Evolutionary conservation across 768 basidiomycete genomes (phyloP).

Genomic region (Suillus weaverae): DNA sequence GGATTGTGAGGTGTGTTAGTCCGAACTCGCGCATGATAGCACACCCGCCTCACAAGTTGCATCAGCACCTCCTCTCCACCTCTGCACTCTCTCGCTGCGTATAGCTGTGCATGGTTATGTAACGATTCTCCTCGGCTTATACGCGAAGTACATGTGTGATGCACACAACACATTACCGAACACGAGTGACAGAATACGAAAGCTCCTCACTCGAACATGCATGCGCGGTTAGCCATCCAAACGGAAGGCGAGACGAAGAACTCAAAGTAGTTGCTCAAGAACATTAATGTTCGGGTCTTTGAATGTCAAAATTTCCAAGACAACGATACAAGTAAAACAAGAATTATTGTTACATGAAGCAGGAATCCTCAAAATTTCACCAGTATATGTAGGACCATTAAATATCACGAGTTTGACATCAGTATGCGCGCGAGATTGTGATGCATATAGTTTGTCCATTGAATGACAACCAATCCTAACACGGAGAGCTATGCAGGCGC

Average conservation of each 20-base stretch:
- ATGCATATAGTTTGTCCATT: too few species aligned
- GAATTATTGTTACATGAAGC: not conserved
- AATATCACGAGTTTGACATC: not conserved
- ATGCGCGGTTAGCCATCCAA: not conserved
- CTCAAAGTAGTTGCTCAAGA: not conserved
- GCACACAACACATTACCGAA: not conserved
- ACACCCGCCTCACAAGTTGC: too few species aligned
- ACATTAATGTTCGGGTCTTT: not conserved
- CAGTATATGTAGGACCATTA: not conserved
- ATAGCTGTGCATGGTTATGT: not conserved
- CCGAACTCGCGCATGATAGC: not conserved
- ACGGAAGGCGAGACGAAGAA: too few species aligned
- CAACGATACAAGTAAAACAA: not conserved
- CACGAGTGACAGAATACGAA: not conserved
- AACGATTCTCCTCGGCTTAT: not conserved
- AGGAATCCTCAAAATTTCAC: not conserved
- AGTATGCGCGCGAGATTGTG: not conserved
- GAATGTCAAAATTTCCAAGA: too few species aligned
- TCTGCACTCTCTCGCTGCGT: not conserved
- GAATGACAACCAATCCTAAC: not conserved
- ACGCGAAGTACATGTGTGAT: not conserved
- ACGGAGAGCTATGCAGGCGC: not conserved
- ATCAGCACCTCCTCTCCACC: not conserved
- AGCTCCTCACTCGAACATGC: not conserved
- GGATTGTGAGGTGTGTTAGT: not conserved